Conservation (phyloP, 805 yeast genomes). For the Wickerhamomyces bisporus region DNA sequence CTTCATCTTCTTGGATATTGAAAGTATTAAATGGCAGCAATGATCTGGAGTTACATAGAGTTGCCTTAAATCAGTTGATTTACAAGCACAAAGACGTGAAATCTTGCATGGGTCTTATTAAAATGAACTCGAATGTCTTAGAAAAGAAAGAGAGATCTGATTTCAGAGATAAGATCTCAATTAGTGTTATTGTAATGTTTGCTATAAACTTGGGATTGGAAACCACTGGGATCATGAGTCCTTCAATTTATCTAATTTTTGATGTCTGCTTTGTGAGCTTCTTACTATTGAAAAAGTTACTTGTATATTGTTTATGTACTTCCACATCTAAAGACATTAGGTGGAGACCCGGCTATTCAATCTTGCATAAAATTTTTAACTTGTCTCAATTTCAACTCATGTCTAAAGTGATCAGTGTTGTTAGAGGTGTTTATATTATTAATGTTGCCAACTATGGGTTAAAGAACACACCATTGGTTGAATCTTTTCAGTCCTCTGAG, state of each 20-base stretch:
- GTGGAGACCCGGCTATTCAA: neutral
- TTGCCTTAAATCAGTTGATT: slow-evolving; percentile 1
- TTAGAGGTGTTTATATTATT: neutral
- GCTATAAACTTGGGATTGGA: neutral
- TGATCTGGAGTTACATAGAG: neutral
- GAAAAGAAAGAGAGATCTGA: neutral
- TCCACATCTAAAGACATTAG: neutral
- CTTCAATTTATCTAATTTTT: neutral
- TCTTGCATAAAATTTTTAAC: neutral
- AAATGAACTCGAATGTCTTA: neutral
- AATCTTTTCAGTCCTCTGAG: neutral
- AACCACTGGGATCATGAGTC: neutral
- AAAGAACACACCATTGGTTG: slow-evolving; percentile 1
- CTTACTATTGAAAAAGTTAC: neutral
- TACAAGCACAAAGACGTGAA: slow-evolving; percentile 5
- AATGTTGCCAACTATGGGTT: slow-evolving; percentile 6
- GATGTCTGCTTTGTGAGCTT: neutral
- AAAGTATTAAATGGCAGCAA: neutral
- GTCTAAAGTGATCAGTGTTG: neutral
- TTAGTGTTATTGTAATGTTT: neutral
- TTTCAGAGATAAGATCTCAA: neutral
- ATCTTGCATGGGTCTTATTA: slow-evolving; percentile 1
- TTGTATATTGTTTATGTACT: no score
- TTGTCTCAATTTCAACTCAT: neutral
- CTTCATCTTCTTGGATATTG: neutral